A percentile compares a stretch with the other conserved stretches of the same genome.
These are phyloP conservation scores for Neurospora intermedia DNA, from an alignment of 495 filamentous ascomycete genomes.

Conservation along the genomic window DNA sequence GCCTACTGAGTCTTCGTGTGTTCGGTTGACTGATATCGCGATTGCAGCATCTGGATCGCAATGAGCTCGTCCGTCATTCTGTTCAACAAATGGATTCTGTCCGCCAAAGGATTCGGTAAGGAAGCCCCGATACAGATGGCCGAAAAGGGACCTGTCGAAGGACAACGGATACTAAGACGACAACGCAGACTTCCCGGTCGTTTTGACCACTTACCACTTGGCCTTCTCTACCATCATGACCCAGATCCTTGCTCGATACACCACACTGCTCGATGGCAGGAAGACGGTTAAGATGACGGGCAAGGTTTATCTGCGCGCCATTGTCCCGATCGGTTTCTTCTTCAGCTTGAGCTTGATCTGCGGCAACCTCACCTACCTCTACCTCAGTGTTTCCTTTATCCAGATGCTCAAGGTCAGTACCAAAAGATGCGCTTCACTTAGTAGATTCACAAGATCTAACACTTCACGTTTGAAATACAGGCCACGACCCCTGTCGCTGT, in stretches of 20 bases:
- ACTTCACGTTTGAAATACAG: slow-evolving; percentile 27
- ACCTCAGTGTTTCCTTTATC: slow-evolving; percentile 88
- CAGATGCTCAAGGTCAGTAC: slow-evolving; percentile 85
- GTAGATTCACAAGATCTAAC: slow-evolving; percentile 13
- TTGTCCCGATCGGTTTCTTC: slow-evolving; percentile 86
- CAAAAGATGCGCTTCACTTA: slow-evolving; percentile 4
- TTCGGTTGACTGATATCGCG: slow-evolving; percentile 7
- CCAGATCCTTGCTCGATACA: slow-evolving; percentile 77
- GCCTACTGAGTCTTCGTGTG: not conserved
- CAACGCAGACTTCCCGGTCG: slow-evolving; percentile 47
- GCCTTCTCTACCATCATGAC: slow-evolving; percentile 83
- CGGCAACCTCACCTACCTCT: slow-evolving; percentile 86
- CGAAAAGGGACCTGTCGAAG: not conserved
- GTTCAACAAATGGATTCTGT: slow-evolving; percentile 98
- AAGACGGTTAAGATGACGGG: slow-evolving; percentile 93
- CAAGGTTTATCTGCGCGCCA: slow-evolving; percentile 77
- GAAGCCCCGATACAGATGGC: slow-evolving; percentile 1
- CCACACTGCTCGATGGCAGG: slow-evolving; percentile 74
- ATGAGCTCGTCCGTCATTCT: slow-evolving; percentile 89
- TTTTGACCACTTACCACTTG: slow-evolving; percentile 91
- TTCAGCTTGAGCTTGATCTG: slow-evolving; percentile 93
- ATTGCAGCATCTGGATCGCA: slow-evolving; percentile 71
- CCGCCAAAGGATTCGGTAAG: slow-evolving; percentile 76
- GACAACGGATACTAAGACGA: slow-evolving; percentile 7
- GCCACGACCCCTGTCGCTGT: slow-evolving; percentile 88